phyloP scores from a whole-genome alignment of 139 green algal species.

The Chlamydomonas applanata region DNA sequence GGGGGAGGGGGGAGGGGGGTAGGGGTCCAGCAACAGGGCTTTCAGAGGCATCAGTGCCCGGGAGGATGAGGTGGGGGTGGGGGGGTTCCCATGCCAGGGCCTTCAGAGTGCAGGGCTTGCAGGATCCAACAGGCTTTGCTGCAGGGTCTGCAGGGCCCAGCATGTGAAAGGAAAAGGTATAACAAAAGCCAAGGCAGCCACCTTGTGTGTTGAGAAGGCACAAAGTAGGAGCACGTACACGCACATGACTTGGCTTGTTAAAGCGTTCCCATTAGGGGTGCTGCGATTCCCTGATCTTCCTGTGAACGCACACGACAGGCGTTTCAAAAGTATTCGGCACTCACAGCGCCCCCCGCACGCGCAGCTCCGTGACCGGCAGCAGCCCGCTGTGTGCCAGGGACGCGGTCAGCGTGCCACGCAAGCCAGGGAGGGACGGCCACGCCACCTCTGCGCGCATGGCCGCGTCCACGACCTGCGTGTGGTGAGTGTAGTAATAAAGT shows the following conservation, averaged over 20 bases:
- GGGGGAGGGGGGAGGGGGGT: background rate
- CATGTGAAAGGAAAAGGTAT: background rate
- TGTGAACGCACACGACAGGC: too few relatives aligned
- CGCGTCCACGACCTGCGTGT: conserved; percentile 20
- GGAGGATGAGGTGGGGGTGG: too few relatives aligned
- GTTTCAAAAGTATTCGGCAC: background rate
- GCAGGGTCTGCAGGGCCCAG: background rate
- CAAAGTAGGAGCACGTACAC: background rate
- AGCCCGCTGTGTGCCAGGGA: conserved; percentile 27
- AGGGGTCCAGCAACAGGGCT: background rate
- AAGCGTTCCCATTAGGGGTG: too few relatives aligned
- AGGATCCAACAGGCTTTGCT: too few relatives aligned
- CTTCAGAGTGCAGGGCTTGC: too few relatives aligned
- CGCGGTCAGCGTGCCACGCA: conserved; percentile 14
- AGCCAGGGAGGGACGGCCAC: conserved; percentile 9
- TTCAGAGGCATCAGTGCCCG: too few relatives aligned
- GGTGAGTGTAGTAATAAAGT: too few relatives aligned
- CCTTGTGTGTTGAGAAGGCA: background rate
- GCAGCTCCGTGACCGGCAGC: conserved; percentile 27
- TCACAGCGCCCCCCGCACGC: conserved; percentile 26
- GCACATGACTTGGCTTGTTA: too few relatives aligned
- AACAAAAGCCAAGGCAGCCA: background rate
- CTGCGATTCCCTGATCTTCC: too few relatives aligned
- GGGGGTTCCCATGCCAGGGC: too few relatives aligned
- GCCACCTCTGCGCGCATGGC: conserved; percentile 14